These are phyloP conservation scores for Arthrinium puccinioides DNA, from an alignment of 2,329 filamentous ascomycete species.

Conservation along the genomic window DNA sequence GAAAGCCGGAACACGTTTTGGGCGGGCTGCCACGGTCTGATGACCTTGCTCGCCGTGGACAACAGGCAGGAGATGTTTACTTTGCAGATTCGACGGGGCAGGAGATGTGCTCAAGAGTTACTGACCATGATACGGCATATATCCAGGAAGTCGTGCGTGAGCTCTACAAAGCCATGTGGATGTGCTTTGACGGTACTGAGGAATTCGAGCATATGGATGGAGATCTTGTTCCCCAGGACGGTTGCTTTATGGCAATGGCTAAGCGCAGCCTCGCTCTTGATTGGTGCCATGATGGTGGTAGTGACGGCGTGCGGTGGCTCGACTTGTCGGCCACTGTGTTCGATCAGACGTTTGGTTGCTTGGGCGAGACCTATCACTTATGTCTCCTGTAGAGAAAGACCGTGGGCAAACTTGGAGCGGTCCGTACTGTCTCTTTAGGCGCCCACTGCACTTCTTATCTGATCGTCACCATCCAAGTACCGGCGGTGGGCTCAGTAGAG, in stretches of 20 bases:
- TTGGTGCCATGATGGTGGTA: slow-evolving; percentile 13
- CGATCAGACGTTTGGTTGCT: background rate
- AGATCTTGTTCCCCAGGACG: slow-evolving; percentile 53
- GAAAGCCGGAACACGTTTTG: no score
- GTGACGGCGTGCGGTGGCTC: background rate
- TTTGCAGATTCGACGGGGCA: no score
- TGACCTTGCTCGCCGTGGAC: no score
- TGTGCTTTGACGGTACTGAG: slow-evolving; percentile 48
- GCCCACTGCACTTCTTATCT: no score
- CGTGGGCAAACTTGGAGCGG: no score
- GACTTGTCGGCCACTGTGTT: background rate
- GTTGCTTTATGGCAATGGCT: slow-evolving; percentile 39
- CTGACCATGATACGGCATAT: slow-evolving; percentile 56
- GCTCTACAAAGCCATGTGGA: slow-evolving; percentile 46
- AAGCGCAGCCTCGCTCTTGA: slow-evolving; percentile 16
- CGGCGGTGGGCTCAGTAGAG: no score
- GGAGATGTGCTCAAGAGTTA: no score
- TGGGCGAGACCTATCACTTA: background rate
- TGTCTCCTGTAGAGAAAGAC: background rate
- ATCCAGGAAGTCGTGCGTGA: slow-evolving; percentile 61
- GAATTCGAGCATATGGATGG: slow-evolving; percentile 58
- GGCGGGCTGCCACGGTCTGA: no score
- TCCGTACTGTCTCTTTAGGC: no score
- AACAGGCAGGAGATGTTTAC: no score
- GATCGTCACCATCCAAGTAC: no score